These are phyloP conservation scores for Colletotrichum tabaci DNA, from an alignment of 2,329 filamentous ascomycete genomes.

Conservation along the genomic window DNA sequence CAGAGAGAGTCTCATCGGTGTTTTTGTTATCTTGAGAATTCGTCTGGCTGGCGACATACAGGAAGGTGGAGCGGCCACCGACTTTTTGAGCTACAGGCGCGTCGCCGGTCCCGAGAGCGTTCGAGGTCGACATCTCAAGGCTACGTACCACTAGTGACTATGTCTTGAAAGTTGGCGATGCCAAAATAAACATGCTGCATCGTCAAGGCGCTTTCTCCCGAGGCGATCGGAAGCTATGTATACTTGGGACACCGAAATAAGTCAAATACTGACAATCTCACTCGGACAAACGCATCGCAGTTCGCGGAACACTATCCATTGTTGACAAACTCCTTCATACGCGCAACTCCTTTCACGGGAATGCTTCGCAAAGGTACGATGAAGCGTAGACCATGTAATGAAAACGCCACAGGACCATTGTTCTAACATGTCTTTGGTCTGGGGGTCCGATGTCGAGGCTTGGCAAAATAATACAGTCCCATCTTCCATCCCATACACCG, in stretches of 20 bases:
- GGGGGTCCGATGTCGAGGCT: not conserved
- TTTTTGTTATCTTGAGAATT: not conserved
- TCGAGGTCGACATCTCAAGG: not conserved
- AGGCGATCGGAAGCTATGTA: not conserved
- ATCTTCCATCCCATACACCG: too few relatives aligned
- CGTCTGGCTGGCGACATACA: too few relatives aligned
- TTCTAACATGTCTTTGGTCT: not conserved
- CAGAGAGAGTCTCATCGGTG: not conserved
- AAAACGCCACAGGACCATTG: not conserved
- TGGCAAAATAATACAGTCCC: not conserved
- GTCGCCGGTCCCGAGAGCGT: too few relatives aligned
- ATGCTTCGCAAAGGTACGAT: not conserved
- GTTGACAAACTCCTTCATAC: not conserved
- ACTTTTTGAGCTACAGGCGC: not conserved
- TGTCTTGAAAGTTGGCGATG: not conserved
- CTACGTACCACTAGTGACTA: not conserved
- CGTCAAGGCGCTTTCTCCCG: too few relatives aligned
- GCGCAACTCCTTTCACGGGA: not conserved
- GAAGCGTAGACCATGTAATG: not conserved
- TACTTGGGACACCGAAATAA: not conserved
- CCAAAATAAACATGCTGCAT: not conserved
- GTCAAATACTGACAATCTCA: not conserved
- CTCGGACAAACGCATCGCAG: not conserved
- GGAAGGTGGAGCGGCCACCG: too few relatives aligned
- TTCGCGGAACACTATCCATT: not conserved